Conservation (phyloP, 2,329 filamentous ascomycete species). For the Colletotrichum scovillei region DNA sequence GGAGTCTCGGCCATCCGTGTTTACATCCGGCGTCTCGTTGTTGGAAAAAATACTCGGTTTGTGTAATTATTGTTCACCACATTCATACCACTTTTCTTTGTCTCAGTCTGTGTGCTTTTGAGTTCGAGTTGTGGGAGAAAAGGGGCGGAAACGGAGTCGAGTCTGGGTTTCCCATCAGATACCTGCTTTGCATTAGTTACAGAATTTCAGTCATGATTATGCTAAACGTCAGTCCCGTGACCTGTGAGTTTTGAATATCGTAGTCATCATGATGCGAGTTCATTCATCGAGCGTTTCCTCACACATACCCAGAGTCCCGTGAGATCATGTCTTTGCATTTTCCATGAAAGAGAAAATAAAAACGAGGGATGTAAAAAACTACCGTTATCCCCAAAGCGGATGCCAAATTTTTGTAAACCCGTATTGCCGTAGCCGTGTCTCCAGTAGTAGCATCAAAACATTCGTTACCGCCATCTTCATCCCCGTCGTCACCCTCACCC, state of each 20-base stretch:
- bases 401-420: conserved; percentile 32
- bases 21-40: conserved; percentile 11
- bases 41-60: neutral
- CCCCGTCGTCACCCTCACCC: neutral
- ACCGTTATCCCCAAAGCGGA: conserved; percentile 30
- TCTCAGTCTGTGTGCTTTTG: neutral
- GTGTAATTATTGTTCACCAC: neutral
- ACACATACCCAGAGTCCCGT: conserved; percentile 8
- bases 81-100: neutral
- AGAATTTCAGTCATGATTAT: neutral
- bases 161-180: conserved; percentile 1
- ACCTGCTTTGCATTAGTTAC: conserved; percentile 10
- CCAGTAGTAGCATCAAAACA: conserved; percentile 32
- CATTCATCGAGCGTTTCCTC: neutral
- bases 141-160: conserved; percentile 3
- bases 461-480: conserved; percentile 20
- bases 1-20: neutral
- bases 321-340: conserved; percentile 33
- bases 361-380: conserved; percentile 12
- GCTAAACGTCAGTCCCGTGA: neutral
- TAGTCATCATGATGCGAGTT: no score
- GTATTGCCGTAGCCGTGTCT: conserved; percentile 34
- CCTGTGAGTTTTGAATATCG: neutral
- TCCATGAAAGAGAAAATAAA: conserved; percentile 20
- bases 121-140: neutral